Evolutionary conservation across 1,284 basidiomycete genomes (phyloP).

Genomic region (Apiotrichum mycotoxinovorans): DNA sequence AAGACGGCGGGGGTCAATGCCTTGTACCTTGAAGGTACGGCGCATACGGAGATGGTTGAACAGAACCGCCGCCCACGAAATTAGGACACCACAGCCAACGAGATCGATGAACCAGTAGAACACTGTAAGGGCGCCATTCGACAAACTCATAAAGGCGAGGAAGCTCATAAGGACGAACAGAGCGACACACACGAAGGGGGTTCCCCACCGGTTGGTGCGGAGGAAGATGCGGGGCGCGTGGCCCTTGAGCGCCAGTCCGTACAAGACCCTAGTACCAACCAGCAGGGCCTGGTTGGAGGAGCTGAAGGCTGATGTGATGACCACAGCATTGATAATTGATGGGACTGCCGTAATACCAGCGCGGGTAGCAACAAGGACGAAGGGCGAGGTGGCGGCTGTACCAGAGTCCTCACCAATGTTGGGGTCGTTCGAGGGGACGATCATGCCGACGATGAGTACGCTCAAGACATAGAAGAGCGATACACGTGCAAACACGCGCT

Average conservation of each 20-base stretch:
- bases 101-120: slow-evolving; percentile 36
- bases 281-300: slow-evolving; percentile 25
- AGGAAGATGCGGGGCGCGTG: slow-evolving; percentile 53
- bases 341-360: slow-evolving; percentile 64
- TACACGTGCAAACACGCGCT: slow-evolving; percentile 19
- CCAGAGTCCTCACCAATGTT: slow-evolving; percentile 37
- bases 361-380: slow-evolving; percentile 59
- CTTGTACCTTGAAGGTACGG: slow-evolving; percentile 15
- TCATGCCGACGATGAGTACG: slow-evolving; percentile 61
- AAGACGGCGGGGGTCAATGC: slow-evolving; percentile 14
- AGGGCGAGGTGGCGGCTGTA: slow-evolving; percentile 67
- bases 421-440: slow-evolving; percentile 53
- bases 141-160: slow-evolving; percentile 46
- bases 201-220: slow-evolving; percentile 52
- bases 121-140: slow-evolving; percentile 26
- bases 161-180: slow-evolving; percentile 37
- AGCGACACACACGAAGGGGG: slow-evolving; percentile 41
- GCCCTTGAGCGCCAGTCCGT: slow-evolving; percentile 51
- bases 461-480: slow-evolving; percentile 58
- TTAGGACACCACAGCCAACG: slow-evolving; percentile 29
- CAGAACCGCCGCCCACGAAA: slow-evolving; percentile 30
- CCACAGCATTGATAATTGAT: slow-evolving; percentile 46
- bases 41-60: slow-evolving; percentile 22
- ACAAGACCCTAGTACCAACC: slow-evolving; percentile 45
- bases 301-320: slow-evolving; percentile 27